Base-by-base conservation (phyloP, 805 yeast species). In the Starmerella geochares region DNA sequence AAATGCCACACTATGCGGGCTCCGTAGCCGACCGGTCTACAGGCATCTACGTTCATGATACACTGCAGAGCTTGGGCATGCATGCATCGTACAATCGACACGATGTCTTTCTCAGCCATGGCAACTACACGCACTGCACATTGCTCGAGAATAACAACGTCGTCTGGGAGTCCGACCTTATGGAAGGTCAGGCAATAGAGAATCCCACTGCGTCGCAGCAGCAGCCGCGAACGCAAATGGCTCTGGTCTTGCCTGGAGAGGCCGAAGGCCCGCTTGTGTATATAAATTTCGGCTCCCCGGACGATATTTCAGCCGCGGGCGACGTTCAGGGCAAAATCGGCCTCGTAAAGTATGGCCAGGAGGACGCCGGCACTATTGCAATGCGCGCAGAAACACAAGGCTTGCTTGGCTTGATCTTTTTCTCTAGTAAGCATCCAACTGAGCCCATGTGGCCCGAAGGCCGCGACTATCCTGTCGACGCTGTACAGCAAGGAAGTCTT, bases 1-100 rank as follows among this genome's bases (percentile, higher is more conserved):
- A 83, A 7, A 78, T 86, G 79, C 86, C 95, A 2, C 96, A 87
- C 62, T 66, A 82, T 55, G 79, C 96, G 0, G 97, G 97, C 3
- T 81, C 96, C 2, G 76, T 78, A 14, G 97, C 95, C 17, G 96
- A 86, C 63, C 65, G 78, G 52, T 75, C 90, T 0, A 66, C 87
- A 32, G 80, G 86, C 1, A 71, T 74, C 51, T 86, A 81, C 61
- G 70, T 88, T 14, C 71, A 77, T 52, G 75, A 74, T 21, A 75
- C 76, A 44, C 77, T 83, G 65, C 62, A 65, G 20, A 73, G 77
- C 47, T 77, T 79, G 54, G 83, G 84, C 1, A 53, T 87, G 19
- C 66, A 68, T 25, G 52, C 56, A 11, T 28, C 38, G 14, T 46
- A 42, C 25, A 55, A 56, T 20, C 43, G 53, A 47, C 65, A 78